A percentile compares a stretch with the other conserved stretches of the same genome.
These are phyloP conservation scores for Xylariaceae sp. DNA, from an alignment of 2,329 filamentous ascomycete genomes.

Conservation along the genomic window DNA sequence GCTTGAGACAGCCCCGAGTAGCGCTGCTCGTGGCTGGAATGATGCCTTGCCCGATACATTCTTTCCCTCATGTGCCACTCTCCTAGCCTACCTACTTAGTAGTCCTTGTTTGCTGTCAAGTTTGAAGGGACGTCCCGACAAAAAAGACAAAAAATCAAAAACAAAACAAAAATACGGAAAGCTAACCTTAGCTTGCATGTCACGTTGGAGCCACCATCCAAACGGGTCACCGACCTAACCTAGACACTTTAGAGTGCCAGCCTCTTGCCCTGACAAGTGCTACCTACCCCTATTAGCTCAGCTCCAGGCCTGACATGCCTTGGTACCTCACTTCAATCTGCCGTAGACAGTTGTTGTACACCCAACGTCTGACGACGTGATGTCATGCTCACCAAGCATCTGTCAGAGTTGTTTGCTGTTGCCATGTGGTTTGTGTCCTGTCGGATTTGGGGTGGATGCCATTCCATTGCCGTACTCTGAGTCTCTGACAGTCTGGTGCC, in stretches of 20 bases:
- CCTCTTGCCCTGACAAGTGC: too few relatives aligned
- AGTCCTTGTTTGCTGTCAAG: constrained; percentile 9
- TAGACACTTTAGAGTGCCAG: too few relatives aligned
- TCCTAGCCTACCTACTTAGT: too few relatives aligned
- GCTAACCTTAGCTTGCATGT: too few relatives aligned
- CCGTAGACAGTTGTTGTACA: too few relatives aligned
- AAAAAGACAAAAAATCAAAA: too few relatives aligned
- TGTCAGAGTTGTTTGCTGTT: constrained; percentile 19
- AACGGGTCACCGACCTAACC: too few relatives aligned
- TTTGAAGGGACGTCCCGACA: too few relatives aligned
- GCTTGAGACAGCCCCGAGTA: constrained; percentile 22
- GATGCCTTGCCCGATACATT: constrained; percentile 23
- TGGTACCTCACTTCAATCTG: too few relatives aligned
- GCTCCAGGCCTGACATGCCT: too few relatives aligned
- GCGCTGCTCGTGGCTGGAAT: constrained; percentile 27
- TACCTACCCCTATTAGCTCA: too few relatives aligned
- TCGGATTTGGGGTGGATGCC: constrained; percentile 22
- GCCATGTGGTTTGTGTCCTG: constrained; percentile 8
- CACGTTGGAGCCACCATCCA: too few relatives aligned
- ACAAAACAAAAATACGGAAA: background rate
- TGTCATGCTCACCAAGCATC: constrained; percentile 10
- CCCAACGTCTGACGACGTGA: constrained; percentile 5
- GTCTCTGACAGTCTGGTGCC: constrained; percentile 24
- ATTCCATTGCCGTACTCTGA: constrained; percentile 23
- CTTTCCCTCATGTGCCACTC: constrained; percentile 24